Base-by-base conservation (phyloP, 352 stramenopile species). In the Globisporangium apiculatum region DNA sequence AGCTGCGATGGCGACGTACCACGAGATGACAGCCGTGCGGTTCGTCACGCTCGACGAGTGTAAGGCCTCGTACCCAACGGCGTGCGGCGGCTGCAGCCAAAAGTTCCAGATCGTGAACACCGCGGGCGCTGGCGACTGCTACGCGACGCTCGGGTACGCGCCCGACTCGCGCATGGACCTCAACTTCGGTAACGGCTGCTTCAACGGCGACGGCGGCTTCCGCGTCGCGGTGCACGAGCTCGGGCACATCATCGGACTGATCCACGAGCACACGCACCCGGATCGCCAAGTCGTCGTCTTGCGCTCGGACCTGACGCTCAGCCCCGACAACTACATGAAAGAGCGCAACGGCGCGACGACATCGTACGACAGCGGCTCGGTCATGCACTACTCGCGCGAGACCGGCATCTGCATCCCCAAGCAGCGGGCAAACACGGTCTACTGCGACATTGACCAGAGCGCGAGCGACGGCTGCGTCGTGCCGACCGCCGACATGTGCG, bases 261-360 rank as follows among this genome's bases (percentile, higher is more conserved):
- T 76, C 42, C 72, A 78, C 63, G 72, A 78, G 43, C 72, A 81
- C 56, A 78, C 72, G 56, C 72, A 81, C 55, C 69, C 69, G 37
- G 61, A 68, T 40, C 72, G 72, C n/a, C 58, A 71, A 15, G 67
- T 81, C 35, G 65, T 81, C 17, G 67, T 81, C 42, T 54, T 81
- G 24, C 72, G 69, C n/a, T 60, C 60, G 41, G 58, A 65, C 40
- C 60, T 81, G 46, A 81, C 69, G 15, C 67, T 81, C 40, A 74
- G 66, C n/a, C 57, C 69, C 8, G 71, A 81, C 60, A 81, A 81
- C 67, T 81, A 81, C 62, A 65, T 76, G 57, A 72, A 74, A 51
- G 66, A 75, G 41, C 57, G 42, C 35, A 51, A 46, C 15, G 69
- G 58, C 3, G 49, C 61, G 38, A 69, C 55, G 42, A 72, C 71